Evolutionary conservation across 2,329 filamentous ascomycete genomes (phyloP).

Genomic region (Neonectria ditissima): DNA sequence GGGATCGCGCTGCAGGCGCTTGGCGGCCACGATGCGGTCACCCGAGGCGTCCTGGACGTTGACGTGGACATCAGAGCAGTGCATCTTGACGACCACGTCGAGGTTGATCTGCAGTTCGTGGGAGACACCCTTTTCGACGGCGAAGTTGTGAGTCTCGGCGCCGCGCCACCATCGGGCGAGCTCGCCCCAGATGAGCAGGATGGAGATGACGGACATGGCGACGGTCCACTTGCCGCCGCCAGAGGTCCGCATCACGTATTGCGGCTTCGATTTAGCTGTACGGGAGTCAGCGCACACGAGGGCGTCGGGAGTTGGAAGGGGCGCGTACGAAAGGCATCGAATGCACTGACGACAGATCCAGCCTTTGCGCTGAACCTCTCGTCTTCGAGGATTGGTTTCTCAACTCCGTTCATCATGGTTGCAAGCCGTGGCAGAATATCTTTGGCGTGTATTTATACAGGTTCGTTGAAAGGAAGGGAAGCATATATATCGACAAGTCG

Average conservation of each 20-base stretch:
- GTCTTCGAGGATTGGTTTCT: constrained; percentile 75
- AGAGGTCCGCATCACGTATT: constrained; percentile 86
- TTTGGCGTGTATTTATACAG: constrained; percentile 31
- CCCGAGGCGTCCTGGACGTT: constrained; percentile 97
- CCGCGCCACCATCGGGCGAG: constrained; percentile 86
- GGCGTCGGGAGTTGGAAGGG: not conserved
- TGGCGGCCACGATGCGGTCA: constrained; percentile 87
- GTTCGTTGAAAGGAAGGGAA: constrained; percentile 6
- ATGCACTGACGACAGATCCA: constrained; percentile 78
- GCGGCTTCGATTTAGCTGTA: constrained; percentile 92
- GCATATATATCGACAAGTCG: constrained; percentile 25
- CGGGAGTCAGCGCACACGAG: constrained; percentile 29
- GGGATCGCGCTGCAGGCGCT: constrained; percentile 77
- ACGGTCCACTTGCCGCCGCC: constrained; percentile 96
- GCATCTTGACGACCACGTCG: constrained; percentile 92
- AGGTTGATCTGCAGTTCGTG: constrained; percentile 94
- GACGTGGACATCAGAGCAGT: constrained; percentile 87
- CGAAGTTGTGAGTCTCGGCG: constrained; percentile 87
- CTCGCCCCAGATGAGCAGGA: constrained; percentile 82
- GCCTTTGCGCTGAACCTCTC: constrained; percentile 82
- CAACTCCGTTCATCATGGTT: constrained; percentile 80
- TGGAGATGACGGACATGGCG: constrained; percentile 79
- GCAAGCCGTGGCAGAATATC: constrained; percentile 25
- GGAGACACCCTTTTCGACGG: constrained; percentile 90
- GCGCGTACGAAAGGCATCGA: constrained; percentile 94